Base-by-base conservation (phyloP, 2,329 filamentous ascomycete species). In the Nothomitra cinnamomea region DNA sequence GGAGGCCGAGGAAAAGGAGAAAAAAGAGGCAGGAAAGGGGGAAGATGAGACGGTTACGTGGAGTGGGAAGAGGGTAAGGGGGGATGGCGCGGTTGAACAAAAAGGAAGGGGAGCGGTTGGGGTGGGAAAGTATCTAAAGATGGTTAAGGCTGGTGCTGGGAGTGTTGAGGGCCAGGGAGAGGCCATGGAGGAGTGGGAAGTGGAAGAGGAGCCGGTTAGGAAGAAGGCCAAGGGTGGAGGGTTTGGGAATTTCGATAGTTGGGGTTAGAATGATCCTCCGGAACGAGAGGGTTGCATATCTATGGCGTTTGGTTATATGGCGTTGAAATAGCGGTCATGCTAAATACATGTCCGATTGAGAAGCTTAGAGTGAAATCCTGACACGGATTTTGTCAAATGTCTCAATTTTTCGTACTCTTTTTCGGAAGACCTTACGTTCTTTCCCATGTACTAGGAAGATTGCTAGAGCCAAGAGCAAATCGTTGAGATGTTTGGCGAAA, bases 211-310 rank as follows among this genome's bases (percentile, higher is more conserved):
- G 60, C 87, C 85, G 17, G 78, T 74, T 2, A 81, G 79, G 67
- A 96, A 95, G 70, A 96, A 95, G 70, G 68, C 72, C 1, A 92
- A 85, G 64, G 74, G 72, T 22, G 66, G 80, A 12, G 88, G 87
- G 0, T 98, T 96, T 73, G 89, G 90, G 1, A 94, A 95, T 67
- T 98, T 98, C 66, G 89, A 95, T 68, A 78, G 72, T 38, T 98
- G 92, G 90, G 95, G 71, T 70, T 19, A 15, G 38, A 4, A 10
- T 32, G 10, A 32, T 32, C 4, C 5, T 4, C 4, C 5, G 28
- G 28, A 32, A 32, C 4, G 10, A 32, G 28, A 4, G 28, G 28
- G 28, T 32, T 32, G 28, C 28, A 32, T 32, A 32, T 4, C 28
- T 32, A 32, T 32, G 28, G 28, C 28, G 28, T 32, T 32, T 32